These are phyloP conservation scores for Oleoguttula mirabilis DNA, from an alignment of 495 filamentous ascomycete species.

Conservation along the genomic window DNA sequence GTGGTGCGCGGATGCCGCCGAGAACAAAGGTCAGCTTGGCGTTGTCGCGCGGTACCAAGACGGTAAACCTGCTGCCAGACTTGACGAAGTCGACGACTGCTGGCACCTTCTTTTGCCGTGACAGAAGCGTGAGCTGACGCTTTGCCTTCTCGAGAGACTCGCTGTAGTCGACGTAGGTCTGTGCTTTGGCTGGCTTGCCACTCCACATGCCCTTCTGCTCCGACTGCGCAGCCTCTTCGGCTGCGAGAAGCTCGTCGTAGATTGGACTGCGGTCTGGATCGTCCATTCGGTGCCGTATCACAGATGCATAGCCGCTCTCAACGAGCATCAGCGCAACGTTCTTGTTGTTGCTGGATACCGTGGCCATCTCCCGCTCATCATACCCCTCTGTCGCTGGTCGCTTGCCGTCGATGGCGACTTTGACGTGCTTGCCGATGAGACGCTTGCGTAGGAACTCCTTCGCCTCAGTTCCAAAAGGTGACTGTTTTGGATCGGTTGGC, in stretches of 20 bases:
- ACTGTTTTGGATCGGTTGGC: conserved; percentile 63
- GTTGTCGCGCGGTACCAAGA: conserved; percentile 84
- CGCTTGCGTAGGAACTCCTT: conserved; percentile 93
- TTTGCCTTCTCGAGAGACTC: conserved; percentile 92
- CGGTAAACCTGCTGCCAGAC: conserved; percentile 83
- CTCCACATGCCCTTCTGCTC: conserved; percentile 92
- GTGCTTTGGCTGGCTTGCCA: conserved; percentile 65
- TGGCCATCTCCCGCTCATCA: conserved; percentile 89
- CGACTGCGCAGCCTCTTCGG: conserved; percentile 73
- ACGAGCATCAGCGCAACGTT: conserved; percentile 78
- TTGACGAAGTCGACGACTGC: conserved; percentile 96
- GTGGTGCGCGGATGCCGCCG: conserved; percentile 84
- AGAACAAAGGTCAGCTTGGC: conserved; percentile 93
- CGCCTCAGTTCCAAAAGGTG: conserved; percentile 79
- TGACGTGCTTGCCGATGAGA: conserved; percentile 89
- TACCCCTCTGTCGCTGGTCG: conserved; percentile 81
- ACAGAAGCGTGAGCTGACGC: conserved; percentile 72
- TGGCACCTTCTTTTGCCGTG: conserved; percentile 83
- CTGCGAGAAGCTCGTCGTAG: conserved; percentile 83
- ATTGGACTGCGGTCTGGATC: conserved; percentile 84
- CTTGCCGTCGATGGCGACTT: conserved; percentile 76
- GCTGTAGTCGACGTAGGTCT: conserved; percentile 75
- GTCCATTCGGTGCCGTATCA: conserved; percentile 85
- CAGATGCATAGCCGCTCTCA: conserved; percentile 82
- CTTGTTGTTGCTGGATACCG: conserved; percentile 68